A percentile compares a stretch with the other conserved stretches of the same genome.
phyloP scores from a whole-genome alignment of 257 asterid species.

The Solanum peruvianum region DNA sequence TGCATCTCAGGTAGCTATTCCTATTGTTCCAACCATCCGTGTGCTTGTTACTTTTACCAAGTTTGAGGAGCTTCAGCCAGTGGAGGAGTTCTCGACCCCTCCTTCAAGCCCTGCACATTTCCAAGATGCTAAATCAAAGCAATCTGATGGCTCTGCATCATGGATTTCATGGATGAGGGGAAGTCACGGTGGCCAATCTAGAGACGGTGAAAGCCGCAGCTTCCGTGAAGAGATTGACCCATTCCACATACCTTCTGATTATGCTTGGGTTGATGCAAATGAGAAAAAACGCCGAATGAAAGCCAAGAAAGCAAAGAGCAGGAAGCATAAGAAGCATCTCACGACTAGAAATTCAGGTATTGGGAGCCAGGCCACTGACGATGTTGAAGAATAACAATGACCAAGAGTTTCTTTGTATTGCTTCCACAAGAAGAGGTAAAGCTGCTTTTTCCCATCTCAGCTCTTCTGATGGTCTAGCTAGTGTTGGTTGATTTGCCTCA shows the following conservation, averaged over 20 bases:
- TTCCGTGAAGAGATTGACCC: slow-evolving; percentile 80
- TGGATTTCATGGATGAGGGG: slow-evolving; percentile 99
- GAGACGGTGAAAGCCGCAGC: slow-evolving; percentile 67
- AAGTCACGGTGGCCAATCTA: slow-evolving; percentile 61
- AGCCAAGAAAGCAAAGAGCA: slow-evolving; percentile 83
- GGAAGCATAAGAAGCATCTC: slow-evolving; percentile 56
- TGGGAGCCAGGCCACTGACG: slow-evolving; percentile 18
- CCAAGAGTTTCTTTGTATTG: not conserved
- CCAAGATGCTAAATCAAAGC: slow-evolving; percentile 71
- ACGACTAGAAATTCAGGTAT: slow-evolving; percentile 39
- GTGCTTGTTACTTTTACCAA: slow-evolving; percentile 89
- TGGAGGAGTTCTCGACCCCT: slow-evolving; percentile 85
- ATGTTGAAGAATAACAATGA: slow-evolving; percentile 16
- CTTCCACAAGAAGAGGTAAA: not conserved
- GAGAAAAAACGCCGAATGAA: slow-evolving; percentile 90
- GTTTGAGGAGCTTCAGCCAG: slow-evolving; percentile 76
- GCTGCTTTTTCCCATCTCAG: not conserved
- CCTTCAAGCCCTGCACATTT: slow-evolving; percentile 72
- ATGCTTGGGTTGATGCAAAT: slow-evolving; percentile 83
- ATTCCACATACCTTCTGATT: slow-evolving; percentile 79
- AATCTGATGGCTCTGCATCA: slow-evolving; percentile 56
- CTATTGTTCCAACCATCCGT: slow-evolving; percentile 80
- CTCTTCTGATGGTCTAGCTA: not conserved
- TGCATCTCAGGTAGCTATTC: slow-evolving; percentile 73
- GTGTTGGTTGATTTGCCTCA: not conserved